phyloP scores from a whole-genome alignment of 495 filamentous ascomycete species.

The Annulohypoxylon nitens region DNA sequence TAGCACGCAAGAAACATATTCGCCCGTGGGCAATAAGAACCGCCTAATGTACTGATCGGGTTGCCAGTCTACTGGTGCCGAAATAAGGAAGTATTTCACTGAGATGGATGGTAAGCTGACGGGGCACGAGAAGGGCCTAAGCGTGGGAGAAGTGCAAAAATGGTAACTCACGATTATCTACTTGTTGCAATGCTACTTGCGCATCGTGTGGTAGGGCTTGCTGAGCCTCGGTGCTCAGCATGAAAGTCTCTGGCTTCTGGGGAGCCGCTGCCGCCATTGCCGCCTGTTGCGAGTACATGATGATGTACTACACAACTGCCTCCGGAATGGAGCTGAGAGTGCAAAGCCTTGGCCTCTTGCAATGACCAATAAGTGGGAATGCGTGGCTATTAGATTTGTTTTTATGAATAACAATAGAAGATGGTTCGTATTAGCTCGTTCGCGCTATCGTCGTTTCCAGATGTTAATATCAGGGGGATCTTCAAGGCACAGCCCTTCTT shows the following conservation, averaged over 20 bases:
- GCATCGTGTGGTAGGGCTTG: conserved; percentile 95
- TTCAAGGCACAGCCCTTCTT: conserved; percentile 46
- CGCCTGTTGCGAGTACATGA: conserved; percentile 67
- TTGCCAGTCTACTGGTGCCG: conserved; percentile 97
- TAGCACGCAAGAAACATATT: conserved; percentile 98
- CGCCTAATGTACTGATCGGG: conserved; percentile 96
- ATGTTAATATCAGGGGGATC: conserved; percentile 28
- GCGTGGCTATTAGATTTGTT: conserved; percentile 27
- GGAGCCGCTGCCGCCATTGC: conserved; percentile 61
- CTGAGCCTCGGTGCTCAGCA: conserved; percentile 96
- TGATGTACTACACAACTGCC: conserved; percentile 44
- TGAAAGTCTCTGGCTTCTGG: conserved; percentile 98
- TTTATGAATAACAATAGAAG: conserved; percentile 33
- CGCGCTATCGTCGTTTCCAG: conserved; percentile 41
- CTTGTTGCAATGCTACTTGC: conserved; percentile 96
- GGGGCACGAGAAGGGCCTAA: not conserved
- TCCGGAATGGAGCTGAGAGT: conserved; percentile 32
- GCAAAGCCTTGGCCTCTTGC: conserved; percentile 3
- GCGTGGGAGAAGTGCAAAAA: not conserved
- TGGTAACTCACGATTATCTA: conserved; percentile 88
- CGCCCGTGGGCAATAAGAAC: conserved; percentile 94
- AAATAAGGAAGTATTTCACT: conserved; percentile 99
- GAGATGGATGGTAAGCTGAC: conserved; percentile 42
- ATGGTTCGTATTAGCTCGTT: conserved; percentile 45
- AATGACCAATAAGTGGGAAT: conserved; percentile 12